Percentiles rank a stretch among this genome's conserved stretches.
Conservation (phyloP, 2,329 filamentous ascomycete species). For the Waltergamsia citrina region DNA sequence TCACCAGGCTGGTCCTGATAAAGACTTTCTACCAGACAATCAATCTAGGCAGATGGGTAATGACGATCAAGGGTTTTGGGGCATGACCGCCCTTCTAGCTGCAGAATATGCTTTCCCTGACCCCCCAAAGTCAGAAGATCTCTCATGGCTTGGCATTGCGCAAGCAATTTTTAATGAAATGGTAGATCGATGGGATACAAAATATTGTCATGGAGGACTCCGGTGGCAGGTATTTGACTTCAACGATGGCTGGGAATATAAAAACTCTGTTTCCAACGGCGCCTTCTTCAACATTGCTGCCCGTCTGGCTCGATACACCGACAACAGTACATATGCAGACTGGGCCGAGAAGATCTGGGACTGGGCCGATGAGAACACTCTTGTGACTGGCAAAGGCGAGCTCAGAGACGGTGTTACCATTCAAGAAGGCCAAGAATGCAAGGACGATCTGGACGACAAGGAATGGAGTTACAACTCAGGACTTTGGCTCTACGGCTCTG, state of each 20-base stretch:
- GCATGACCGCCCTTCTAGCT: slow-evolving; percentile 61
- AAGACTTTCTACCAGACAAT: slow-evolving; percentile 50
- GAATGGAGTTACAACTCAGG: slow-evolving; percentile 65
- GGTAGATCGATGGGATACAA: slow-evolving; percentile 52
- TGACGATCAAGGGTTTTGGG: slow-evolving; percentile 69
- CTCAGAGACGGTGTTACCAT: slow-evolving; percentile 40
- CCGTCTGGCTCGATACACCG: slow-evolving; percentile 67
- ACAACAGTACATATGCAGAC: slow-evolving; percentile 66
- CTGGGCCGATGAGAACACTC: slow-evolving; percentile 45
- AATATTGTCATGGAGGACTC: slow-evolving; percentile 55
- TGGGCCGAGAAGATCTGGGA: slow-evolving; percentile 66
- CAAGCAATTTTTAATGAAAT: slow-evolving; percentile 69
- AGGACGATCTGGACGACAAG: slow-evolving; percentile 37
- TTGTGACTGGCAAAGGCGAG: slow-evolving; percentile 43
- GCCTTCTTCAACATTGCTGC: slow-evolving; percentile 62
- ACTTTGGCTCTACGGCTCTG: slow-evolving; percentile 51
- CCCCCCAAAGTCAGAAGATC: slow-evolving; percentile 43
- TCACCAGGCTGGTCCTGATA: slow-evolving; percentile 43
- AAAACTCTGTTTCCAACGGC: slow-evolving; percentile 58
- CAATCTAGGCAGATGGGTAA: slow-evolving; percentile 47
- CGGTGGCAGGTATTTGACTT: slow-evolving; percentile 71
- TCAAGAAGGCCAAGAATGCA: slow-evolving; percentile 23
- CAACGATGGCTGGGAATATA: slow-evolving; percentile 55
- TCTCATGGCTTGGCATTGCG: slow-evolving; percentile 63
- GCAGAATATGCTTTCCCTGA: slow-evolving; percentile 63